These are phyloP conservation scores for Daldinia grandis DNA, from an alignment of 495 filamentous ascomycete genomes.

Conservation along the genomic window DNA sequence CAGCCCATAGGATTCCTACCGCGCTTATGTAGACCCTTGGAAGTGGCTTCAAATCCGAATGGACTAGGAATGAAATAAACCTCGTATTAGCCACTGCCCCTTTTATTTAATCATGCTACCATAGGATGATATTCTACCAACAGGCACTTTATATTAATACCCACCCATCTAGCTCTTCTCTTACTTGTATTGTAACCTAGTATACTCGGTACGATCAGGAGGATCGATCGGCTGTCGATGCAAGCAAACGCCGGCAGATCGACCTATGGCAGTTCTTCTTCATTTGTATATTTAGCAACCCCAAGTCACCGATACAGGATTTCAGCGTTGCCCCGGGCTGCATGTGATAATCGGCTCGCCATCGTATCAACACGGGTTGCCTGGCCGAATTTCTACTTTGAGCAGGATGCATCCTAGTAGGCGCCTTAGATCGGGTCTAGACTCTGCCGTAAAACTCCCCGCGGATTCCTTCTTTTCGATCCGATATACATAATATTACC, in stretches of 20 bases:
- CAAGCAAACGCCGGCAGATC: constrained; percentile 13
- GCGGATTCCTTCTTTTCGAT: constrained; percentile 2
- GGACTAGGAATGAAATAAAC: background rate
- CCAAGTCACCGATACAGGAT: background rate
- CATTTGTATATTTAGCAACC: background rate
- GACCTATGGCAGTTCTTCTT: background rate
- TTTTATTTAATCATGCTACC: constrained; percentile 11
- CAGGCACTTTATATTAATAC: background rate
- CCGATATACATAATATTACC: constrained; percentile 6
- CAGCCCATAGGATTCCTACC: too few species aligned
- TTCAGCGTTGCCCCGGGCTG: constrained; percentile 3
- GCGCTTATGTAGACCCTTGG: background rate
- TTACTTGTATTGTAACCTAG: too few species aligned
- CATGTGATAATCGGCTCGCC: constrained; percentile 3
- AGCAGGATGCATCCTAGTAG: constrained; percentile 21
- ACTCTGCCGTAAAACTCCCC: background rate
- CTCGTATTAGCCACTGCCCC: constrained; percentile 5
- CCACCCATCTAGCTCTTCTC: background rate
- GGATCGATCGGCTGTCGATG: constrained; percentile 4
- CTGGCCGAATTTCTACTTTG: constrained; percentile 12
- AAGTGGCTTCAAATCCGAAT: background rate
- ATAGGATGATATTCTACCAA: background rate
- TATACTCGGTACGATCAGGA: background rate
- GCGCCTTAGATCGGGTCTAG: constrained; percentile 6
- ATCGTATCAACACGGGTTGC: background rate